Evolutionary conservation across 179 eudicot species (phyloP).

Genomic region (Silene coronaria): DNA sequence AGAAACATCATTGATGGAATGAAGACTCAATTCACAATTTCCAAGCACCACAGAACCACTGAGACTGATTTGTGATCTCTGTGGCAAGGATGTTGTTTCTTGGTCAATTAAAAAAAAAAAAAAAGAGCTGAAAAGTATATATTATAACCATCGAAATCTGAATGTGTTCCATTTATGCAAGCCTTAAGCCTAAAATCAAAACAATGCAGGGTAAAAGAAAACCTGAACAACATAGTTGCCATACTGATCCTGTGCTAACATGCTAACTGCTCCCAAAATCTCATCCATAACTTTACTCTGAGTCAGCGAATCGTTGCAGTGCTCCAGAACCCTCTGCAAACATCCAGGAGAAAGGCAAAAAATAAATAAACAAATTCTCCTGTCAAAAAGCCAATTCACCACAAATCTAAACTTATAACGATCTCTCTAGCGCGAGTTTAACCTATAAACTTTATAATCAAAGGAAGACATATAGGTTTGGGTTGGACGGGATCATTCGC

Average conservation of each 20-base stretch:
- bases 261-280: conserved; percentile 66
- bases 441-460: background rate
- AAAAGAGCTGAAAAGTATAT: background rate
- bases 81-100: no score
- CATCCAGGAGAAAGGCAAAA: background rate
- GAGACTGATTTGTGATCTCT: no score
- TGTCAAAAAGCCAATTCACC: background rate
- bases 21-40: no score
- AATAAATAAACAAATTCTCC: background rate
- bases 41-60: no score
- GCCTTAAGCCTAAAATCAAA: background rate
- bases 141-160: background rate
- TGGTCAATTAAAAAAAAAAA: no score
- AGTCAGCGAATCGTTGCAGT: conserved; percentile 59
- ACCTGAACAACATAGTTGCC: conserved; percentile 96
- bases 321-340: conserved; percentile 80
- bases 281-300: conserved; percentile 79
- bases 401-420: background rate
- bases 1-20: no score
- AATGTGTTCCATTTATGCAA: background rate
- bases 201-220: conserved; percentile 14
- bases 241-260: conserved; percentile 89
- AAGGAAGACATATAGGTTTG: background rate
- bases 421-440: background rate
- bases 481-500: no score